Evolutionary conservation across 495 filamentous ascomycete genomes (phyloP), one percentile per base, ranked within the genome.

Genomic region (Podospora australis): DNA sequence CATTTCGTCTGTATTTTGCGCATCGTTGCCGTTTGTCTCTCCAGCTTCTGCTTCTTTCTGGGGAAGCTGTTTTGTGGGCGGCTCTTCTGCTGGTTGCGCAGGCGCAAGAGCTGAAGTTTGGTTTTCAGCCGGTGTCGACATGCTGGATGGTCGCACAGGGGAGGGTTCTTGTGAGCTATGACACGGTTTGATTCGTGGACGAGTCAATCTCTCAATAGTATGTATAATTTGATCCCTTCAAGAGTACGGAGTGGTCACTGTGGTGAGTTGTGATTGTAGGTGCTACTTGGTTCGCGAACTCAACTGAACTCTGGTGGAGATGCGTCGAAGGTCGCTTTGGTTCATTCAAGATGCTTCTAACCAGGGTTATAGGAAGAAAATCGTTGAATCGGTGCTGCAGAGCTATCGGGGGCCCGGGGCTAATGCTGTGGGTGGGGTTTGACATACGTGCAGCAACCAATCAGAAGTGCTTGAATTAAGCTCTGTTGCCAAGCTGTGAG

Each of bases 61-160:
- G 10, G 19, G 19, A 13, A n/a, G n/a, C n/a, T n/a, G 6, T 16
- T 10, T 29, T 19, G 8, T 32, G 11, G 34, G 39, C 2, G 32
- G 17, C n/a, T 46, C 39, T 16, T 49, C 25, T 20, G 19, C 14
- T 8, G 1, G 22, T 4, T 14, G 40, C 35, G 35, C 36, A 4
- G 41, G 13, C 8, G 41, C n/a, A 19, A 14, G 11, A 10, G 41
- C 43, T 30, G 41, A 7, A n/a, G 35, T 26, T 35, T 54, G 41
- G 10, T 25, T 38, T 22, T 17, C 34, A 1, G 35, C 1, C 2
- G 52, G 8, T n/a, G 42, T 42, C 23, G 52, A 36, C 46, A 54
- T 54, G 52, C 25, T 29, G 46, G 38, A 43, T 39, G 20, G 11
- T 16, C 13, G 26, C 26, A 30, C 26, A 30, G 13, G 26, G 26